Evolutionary conservation across 768 basidiomycete genomes (phyloP), one percentile per base, ranked within the genome.

Genomic region (Boletus subcaerulescens): DNA sequence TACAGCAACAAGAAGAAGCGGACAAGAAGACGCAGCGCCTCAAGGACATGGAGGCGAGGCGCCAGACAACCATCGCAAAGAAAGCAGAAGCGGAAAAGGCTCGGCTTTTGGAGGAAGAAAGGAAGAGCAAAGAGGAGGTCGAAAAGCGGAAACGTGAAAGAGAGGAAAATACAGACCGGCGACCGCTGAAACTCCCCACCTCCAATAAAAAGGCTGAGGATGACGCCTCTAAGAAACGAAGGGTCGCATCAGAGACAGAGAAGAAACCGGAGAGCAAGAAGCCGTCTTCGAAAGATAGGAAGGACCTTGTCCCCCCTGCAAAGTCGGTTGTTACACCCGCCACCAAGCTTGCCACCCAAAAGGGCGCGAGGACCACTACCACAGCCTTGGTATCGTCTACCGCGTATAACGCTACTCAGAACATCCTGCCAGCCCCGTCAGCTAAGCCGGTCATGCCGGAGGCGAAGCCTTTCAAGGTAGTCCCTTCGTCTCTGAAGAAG

Each of bases 1-100:
- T 35, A 39, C 64, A 97, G 95, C 91, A 95, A 78, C 90, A 95
- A 76, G 91, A 89, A 60, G 89, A 91, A 65, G 79, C 81, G 33
- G 92, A 91, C 59, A 91, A 87, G 73, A 92, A 90, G 70, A 81
- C 79, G 1, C 74, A 80, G 12, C 77, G 87, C 26, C 72, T 88
- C 55, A 91, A 85, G 61, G 89, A 93, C 54, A 90, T 90, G 84
- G 93, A 95, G 60, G 78, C 80, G 44, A 80, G 91, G 42, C 84
- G 91, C n/a, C 88, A 84, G 63, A 81, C 74, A 41, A 85, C 80
- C 20, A 67, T 79, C 53, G 85, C 89, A 66, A 79, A 85, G 65
- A 94, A 93, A 69, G 86, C 80, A 1, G 89, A 91, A 47, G 89
- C 91, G 62, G 90, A 90, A 68, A 87, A 81, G 66, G 70, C 75